phyloP scores from a whole-genome alignment of 2,329 filamentous ascomycete species.

The Pseudogymnoascus sp. region DNA sequence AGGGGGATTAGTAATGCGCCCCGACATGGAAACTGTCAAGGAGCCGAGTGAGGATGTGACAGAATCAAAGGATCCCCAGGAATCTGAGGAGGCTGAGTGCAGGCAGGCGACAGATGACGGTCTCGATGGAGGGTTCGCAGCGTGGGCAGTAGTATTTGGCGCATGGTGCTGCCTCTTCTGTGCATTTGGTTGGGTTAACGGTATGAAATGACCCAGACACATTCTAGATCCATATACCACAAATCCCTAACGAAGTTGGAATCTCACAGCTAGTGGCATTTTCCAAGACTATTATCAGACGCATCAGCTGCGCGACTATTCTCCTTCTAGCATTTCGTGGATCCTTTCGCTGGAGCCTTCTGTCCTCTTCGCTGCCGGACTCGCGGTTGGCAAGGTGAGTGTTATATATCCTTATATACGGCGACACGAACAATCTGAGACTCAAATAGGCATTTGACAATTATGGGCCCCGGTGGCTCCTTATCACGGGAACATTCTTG shows the following conservation, averaged over 20 bases:
- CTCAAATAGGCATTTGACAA: slow-evolving; percentile 13
- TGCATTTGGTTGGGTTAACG: slow-evolving; percentile 43
- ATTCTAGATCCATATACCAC: not conserved
- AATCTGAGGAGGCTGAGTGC: not conserved
- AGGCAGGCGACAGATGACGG: not conserved
- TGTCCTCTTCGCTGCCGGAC: not conserved
- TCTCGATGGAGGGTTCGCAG: slow-evolving; percentile 49
- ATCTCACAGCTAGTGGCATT: not conserved
- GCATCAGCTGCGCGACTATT: slow-evolving; percentile 38
- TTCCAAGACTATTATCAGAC: slow-evolving; percentile 51
- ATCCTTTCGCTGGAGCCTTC: slow-evolving; percentile 46
- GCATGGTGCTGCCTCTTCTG: slow-evolving; percentile 39
- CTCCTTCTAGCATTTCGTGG: slow-evolving; percentile 48
- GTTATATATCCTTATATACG: not conserved
- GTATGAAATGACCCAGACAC: slow-evolving; percentile 18
- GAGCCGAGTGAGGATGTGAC: not conserved
- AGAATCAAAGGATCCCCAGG: not conserved
- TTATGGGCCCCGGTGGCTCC: slow-evolving; percentile 17
- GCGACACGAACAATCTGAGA: not conserved
- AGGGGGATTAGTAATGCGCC: not conserved
- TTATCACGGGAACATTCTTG: slow-evolving; percentile 22
- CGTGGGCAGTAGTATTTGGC: slow-evolving; percentile 49
- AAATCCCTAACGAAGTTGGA: not conserved
- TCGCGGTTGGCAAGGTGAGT: not conserved
- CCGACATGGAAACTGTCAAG: not conserved